These are phyloP conservation scores for Exophiala mesophila DNA, from an alignment of 2,329 filamentous ascomycete genomes.

Conservation along the genomic window DNA sequence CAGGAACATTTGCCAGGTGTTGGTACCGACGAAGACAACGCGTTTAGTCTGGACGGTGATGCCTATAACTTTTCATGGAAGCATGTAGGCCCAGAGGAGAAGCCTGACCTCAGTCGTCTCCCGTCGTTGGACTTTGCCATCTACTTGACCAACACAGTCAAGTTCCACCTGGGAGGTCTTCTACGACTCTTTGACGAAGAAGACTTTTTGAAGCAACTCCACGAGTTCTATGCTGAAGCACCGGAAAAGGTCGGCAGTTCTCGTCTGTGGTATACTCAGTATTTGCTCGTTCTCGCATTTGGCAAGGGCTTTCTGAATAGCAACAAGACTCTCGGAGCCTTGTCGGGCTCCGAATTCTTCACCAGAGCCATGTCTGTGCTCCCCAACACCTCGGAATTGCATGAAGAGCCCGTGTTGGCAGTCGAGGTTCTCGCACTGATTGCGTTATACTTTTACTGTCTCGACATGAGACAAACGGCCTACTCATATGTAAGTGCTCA, in stretches of 20 bases:
- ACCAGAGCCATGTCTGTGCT: constrained; percentile 42
- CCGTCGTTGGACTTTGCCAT: constrained; percentile 50
- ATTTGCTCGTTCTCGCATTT: constrained; percentile 51
- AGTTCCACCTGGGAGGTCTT: constrained; percentile 52
- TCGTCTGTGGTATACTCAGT: constrained; percentile 50
- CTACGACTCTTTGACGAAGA: constrained; percentile 53
- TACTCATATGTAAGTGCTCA: constrained; percentile 41
- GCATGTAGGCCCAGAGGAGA: constrained; percentile 32
- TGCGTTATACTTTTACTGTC: constrained; percentile 49
- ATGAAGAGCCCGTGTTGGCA: constrained; percentile 42
- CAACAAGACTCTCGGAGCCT: constrained; percentile 33
- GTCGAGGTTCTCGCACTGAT: constrained; percentile 51
- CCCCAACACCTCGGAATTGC: constrained; percentile 39
- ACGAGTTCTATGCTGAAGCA: constrained; percentile 38
- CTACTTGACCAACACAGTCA: constrained; percentile 52
- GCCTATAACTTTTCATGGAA: constrained; percentile 52
- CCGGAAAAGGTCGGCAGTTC: constrained; percentile 28
- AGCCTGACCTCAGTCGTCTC: constrained; percentile 35
- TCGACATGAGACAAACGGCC: constrained; percentile 45
- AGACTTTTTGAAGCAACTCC: constrained; percentile 44
- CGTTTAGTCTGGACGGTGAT: constrained; percentile 45
- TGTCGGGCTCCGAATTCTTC: constrained; percentile 46
- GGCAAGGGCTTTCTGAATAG: constrained; percentile 50
- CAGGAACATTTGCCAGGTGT: constrained; percentile 44
- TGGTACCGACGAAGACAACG: constrained; percentile 38